These are phyloP conservation scores for Zoysia japonica DNA, from an alignment of 176 grass and related monocot species.

Conservation along the genomic window DNA sequence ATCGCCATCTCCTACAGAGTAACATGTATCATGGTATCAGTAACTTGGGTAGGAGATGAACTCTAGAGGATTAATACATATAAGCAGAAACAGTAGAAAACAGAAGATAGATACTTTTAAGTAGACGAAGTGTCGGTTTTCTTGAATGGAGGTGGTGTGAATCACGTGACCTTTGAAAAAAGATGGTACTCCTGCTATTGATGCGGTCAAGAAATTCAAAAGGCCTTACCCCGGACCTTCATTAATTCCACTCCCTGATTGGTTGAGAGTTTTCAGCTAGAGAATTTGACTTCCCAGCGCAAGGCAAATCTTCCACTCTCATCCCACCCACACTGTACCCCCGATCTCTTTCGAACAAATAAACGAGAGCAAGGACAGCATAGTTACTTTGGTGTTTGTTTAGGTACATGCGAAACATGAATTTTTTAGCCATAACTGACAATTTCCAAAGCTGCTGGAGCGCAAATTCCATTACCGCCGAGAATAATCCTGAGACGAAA, in stretches of 20 bases:
- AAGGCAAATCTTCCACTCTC: neutral
- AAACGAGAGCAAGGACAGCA: neutral
- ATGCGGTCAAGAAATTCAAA: neutral
- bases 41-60: neutral
- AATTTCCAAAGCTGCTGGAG: neutral
- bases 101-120: neutral
- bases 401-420: neutral
- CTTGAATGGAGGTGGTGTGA: neutral
- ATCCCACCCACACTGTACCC: neutral
- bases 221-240: neutral
- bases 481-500: neutral
- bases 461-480: neutral
- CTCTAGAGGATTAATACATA: neutral
- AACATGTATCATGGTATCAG: neutral
- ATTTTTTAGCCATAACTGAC: constrained; percentile 6
- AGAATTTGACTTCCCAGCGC: neutral
- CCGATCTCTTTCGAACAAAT: neutral
- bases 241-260: neutral
- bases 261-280: neutral
- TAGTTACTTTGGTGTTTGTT: neutral
- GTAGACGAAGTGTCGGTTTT: neutral
- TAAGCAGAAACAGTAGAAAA: neutral
- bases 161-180: neutral
- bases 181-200: neutral
- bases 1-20: constrained; percentile 36